Conservation (phyloP, 139 green algal species). For the Chlorella sp. region DNA sequence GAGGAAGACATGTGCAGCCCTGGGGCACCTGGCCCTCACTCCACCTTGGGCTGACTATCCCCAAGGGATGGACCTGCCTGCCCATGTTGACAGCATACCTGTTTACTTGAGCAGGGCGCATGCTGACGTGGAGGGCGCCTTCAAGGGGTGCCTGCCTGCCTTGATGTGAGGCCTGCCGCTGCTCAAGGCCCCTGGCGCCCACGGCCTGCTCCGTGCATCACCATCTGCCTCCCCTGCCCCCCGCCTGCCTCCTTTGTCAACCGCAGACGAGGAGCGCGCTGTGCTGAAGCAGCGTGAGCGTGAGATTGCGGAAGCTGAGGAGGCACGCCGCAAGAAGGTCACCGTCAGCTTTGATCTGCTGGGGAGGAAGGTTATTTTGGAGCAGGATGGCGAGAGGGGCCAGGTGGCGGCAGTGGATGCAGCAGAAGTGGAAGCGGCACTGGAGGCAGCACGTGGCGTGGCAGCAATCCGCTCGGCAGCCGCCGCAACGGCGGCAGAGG, state of each 20-base stretch:
- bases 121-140: background rate
- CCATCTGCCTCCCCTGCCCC: background rate
- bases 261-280: constrained; percentile 63
- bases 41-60: too few species aligned
- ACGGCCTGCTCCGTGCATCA: too few species aligned
- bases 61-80: too few species aligned
- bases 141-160: too few species aligned
- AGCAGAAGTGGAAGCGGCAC: background rate
- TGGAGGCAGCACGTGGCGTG: constrained; percentile 8
- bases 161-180: background rate
- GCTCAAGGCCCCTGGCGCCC: background rate
- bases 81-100: too few species aligned
- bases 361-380: constrained; percentile 64
- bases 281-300: constrained; percentile 63
- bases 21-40: too few species aligned
- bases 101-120: too few species aligned
- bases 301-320: constrained; percentile 67
- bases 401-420: background rate
- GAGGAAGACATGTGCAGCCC: background rate
- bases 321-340: constrained; percentile 62
- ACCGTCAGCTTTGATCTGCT: constrained; percentile 88
- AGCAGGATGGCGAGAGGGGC: background rate
- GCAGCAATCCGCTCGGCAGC: background rate
- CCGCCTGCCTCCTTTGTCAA: background rate
- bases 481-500: constrained; percentile 3